phyloP scores from a whole-genome alignment of 2,329 filamentous ascomycete genomes.

The Trichoderma sp. region DNA sequence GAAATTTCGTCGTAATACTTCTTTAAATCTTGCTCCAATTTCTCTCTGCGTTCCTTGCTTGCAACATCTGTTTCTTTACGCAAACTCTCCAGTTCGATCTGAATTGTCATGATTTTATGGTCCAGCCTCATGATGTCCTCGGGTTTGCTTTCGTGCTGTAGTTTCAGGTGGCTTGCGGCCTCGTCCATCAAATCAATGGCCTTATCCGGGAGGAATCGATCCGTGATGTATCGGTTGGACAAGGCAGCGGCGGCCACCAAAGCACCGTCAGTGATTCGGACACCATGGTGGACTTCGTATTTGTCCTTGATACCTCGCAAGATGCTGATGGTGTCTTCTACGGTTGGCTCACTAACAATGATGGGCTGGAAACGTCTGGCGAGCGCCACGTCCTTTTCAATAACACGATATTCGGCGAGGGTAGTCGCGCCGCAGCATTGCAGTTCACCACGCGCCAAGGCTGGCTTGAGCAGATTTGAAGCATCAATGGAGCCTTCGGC shows the following conservation, averaged over 20 bases:
- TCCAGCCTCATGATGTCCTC: slow-evolving; percentile 91
- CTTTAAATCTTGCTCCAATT: slow-evolving; percentile 75
- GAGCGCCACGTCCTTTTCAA: slow-evolving; percentile 93
- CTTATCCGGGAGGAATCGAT: slow-evolving; percentile 93
- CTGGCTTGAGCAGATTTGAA: slow-evolving; percentile 90
- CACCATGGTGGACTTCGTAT: slow-evolving; percentile 96
- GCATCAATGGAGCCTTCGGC: slow-evolving; percentile 96
- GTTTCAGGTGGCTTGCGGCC: slow-evolving; percentile 81
- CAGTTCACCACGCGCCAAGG: slow-evolving; percentile 85
- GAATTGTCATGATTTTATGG: slow-evolving; percentile 93
- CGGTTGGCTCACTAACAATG: slow-evolving; percentile 83
- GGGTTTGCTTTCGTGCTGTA: slow-evolving; percentile 96
- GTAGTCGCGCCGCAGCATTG: slow-evolving; percentile 97
- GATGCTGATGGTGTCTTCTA: slow-evolving; percentile 92
- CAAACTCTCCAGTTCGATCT: slow-evolving; percentile 92
- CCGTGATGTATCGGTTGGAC: slow-evolving; percentile 94
- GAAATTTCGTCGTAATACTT: slow-evolving; percentile 72
- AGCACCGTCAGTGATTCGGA: slow-evolving; percentile 88
- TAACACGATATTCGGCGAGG: slow-evolving; percentile 83
- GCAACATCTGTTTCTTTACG: slow-evolving; percentile 91
- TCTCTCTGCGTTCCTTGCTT: slow-evolving; percentile 82
- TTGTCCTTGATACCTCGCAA: slow-evolving; percentile 94
- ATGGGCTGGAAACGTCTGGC: slow-evolving; percentile 94
- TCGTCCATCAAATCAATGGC: slow-evolving; percentile 97
- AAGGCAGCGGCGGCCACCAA: slow-evolving; percentile 88